Conservation (phyloP, 2,329 filamentous ascomycete genomes). For the Colletotrichum tropicicola region DNA sequence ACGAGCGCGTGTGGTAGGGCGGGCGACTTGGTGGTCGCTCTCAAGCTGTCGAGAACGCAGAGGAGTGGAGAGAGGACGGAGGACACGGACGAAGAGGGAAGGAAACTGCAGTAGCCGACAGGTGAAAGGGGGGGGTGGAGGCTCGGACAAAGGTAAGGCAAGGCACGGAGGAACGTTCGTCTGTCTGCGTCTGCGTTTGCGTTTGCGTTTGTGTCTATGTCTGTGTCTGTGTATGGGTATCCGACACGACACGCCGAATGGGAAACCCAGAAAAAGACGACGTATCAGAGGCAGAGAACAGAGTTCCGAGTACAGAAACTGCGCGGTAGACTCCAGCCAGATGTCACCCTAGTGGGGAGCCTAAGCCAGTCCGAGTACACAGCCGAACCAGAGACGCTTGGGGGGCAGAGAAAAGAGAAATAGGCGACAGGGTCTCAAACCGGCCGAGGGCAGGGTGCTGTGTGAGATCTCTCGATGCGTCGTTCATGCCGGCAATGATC, state of each 20-base stretch:
- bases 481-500: conserved; percentile 37
- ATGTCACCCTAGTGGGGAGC: no score
- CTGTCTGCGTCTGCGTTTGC: background rate
- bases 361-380: no score
- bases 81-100: conserved; percentile 13
- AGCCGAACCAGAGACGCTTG: no score
- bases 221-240: conserved; percentile 4
- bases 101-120: conserved; percentile 1
- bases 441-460: conserved; percentile 34
- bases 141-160: background rate
- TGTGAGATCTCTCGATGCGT: conserved; percentile 36
- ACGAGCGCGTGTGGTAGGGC: conserved; percentile 17
- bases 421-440: conserved; percentile 40
- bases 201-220: conserved; percentile 1
- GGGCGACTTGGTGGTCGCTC: conserved; percentile 4
- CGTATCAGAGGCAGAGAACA: no score
- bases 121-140: background rate
- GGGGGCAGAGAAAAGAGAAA: conserved; percentile 22
- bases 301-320: no score
- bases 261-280: no score
- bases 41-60: conserved; percentile 11
- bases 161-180: background rate
- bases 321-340: no score
- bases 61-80: conserved; percentile 7
- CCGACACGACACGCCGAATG: no score